A percentile compares a stretch with the other conserved stretches of the same genome.
Conservation (phyloP, 306 rosid species). For the Fragaria iinumae region DNA sequence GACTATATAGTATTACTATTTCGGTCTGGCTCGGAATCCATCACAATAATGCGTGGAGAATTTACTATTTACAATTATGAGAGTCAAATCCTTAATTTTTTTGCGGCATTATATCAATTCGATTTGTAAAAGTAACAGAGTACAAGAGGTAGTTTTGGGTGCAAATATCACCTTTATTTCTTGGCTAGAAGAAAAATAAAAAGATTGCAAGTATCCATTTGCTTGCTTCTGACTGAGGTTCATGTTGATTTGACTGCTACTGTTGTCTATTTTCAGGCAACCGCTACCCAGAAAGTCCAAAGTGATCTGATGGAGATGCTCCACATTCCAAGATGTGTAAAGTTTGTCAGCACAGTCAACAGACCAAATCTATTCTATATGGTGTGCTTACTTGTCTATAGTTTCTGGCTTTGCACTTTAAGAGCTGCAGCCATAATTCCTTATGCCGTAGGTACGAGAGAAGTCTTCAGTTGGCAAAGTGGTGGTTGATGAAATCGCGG, state of each 20-base stretch:
- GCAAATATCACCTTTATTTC: slow-evolving; percentile 1
- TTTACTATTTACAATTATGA: neutral
- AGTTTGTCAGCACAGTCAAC: slow-evolving; percentile 94
- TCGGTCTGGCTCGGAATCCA: neutral
- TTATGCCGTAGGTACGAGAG: slow-evolving; percentile 62
- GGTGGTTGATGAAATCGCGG: slow-evolving; percentile 75
- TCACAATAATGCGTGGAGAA: neutral
- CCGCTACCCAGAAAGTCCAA: slow-evolving; percentile 95
- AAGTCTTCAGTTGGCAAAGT: slow-evolving; percentile 85
- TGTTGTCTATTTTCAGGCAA: slow-evolving; percentile 60
- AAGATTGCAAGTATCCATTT: slow-evolving; percentile 21
- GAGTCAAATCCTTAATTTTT: neutral
- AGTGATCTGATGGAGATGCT: slow-evolving; percentile 91
- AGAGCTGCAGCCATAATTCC: slow-evolving; percentile 16
- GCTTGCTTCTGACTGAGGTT: neutral
- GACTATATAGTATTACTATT: too few relatives aligned
- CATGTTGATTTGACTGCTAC: slow-evolving; percentile 10
- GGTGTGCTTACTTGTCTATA: slow-evolving; percentile 39
- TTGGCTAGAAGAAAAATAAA: neutral
- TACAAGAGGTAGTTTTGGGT: neutral
- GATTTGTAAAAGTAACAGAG: neutral
- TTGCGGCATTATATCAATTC: slow-evolving; percentile 2
- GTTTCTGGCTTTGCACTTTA: slow-evolving; percentile 18
- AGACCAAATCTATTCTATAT: slow-evolving; percentile 84
- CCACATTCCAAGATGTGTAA: slow-evolving; percentile 78